phyloP scores from a whole-genome alignment of 2,329 filamentous ascomycete species.

The Sclerotinia spermophila region DNA sequence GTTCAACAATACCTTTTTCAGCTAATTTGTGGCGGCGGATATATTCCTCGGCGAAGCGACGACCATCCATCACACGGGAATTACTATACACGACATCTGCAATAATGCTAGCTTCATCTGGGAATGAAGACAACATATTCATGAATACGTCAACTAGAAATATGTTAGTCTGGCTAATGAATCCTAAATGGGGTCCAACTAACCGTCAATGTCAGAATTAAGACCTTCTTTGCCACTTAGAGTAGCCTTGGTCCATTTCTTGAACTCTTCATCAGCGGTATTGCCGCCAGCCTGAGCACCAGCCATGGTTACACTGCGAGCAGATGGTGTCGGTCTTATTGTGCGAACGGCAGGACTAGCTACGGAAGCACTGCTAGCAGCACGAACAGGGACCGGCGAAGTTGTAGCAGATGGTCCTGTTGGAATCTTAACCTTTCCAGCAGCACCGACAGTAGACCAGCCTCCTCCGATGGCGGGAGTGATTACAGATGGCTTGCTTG shows the following conservation, averaged over 20 bases:
- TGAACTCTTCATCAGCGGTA: constrained; percentile 81
- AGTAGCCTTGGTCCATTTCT: constrained; percentile 83
- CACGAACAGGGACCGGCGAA: constrained; percentile 43
- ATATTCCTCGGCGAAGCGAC: constrained; percentile 92
- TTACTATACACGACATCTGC: constrained; percentile 85
- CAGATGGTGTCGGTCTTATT: constrained; percentile 52
- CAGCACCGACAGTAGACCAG: constrained; percentile 93
- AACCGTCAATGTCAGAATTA: constrained; percentile 64
- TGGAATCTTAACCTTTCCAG: constrained; percentile 83
- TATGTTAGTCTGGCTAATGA: constrained; percentile 36
- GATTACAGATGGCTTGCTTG: constrained; percentile 63
- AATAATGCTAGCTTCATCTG: constrained; percentile 75
- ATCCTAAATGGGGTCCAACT: constrained; percentile 31
- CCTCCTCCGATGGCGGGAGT: constrained; percentile 52
- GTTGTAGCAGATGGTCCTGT: constrained; percentile 50
- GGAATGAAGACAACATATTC: constrained; percentile 68
- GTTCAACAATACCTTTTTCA: constrained; percentile 82
- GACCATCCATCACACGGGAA: constrained; percentile 85
- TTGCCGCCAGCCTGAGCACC: constrained; percentile 33
- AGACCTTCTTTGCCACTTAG: constrained; percentile 63
- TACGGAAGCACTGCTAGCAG: constrained; percentile 38
- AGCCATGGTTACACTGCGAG: constrained; percentile 46
- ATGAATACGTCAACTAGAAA: constrained; percentile 66
- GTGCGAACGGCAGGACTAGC: constrained; percentile 34
- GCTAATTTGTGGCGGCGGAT: constrained; percentile 88